Conservation (phyloP, 179 eudicot genomes). For the Spinacia oleracea region DNA sequence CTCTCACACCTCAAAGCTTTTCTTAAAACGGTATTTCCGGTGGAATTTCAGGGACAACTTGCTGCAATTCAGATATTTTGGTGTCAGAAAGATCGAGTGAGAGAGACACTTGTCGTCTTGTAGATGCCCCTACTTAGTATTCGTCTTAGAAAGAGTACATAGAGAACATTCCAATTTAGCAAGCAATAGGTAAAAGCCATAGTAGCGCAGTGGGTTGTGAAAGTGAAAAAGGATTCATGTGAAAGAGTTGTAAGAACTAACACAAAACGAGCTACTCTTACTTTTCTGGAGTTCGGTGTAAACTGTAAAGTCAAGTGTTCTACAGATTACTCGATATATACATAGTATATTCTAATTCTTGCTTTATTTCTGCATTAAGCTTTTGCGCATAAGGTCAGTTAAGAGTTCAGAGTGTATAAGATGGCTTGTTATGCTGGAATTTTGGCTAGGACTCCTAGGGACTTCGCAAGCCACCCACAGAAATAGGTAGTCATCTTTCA, state of each 20-base stretch:
- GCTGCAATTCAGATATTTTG: constrained; percentile 7
- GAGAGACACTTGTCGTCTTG: not conserved
- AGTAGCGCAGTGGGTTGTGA: not conserved
- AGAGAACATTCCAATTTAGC: not conserved
- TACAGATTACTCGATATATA: not conserved
- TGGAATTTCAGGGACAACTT: constrained; percentile 19
- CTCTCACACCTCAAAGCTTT: not conserved
- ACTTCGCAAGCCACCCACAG: not conserved
- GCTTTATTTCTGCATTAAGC: not conserved
- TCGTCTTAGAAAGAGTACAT: not conserved
- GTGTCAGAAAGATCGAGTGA: constrained; percentile 14
- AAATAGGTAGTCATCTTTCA: not conserved
- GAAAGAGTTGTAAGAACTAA: not conserved
- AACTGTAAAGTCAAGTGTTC: not conserved
- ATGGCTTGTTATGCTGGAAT: not conserved
- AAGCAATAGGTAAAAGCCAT: not conserved
- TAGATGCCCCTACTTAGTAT: not conserved
- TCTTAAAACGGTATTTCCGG: not conserved
- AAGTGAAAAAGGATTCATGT: not conserved
- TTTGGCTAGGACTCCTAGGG: not conserved
- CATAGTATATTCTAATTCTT: not conserved
- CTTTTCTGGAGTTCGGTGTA: not conserved
- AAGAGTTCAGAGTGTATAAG: not conserved
- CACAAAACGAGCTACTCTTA: not conserved
- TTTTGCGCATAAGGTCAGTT: not conserved